phyloP scores from a whole-genome alignment of 768 basidiomycete genomes.

The Phylloporus arenicola region DNA sequence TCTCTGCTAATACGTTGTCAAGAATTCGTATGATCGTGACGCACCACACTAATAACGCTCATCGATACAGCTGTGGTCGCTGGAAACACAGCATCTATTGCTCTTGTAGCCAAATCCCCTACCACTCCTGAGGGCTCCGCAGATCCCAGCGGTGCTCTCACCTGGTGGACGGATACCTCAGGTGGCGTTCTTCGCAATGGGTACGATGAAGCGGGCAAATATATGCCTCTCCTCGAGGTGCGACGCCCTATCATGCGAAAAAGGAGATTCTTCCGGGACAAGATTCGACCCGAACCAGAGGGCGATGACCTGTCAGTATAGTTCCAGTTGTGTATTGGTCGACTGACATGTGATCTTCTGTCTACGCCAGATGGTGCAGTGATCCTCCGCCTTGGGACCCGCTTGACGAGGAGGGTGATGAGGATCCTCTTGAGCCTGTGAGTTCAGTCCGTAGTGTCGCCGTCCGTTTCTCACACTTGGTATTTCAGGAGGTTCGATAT shows the following conservation, averaged over 20 bases:
- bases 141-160: not conserved
- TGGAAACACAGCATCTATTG: constrained; percentile 18
- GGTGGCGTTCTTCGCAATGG: constrained; percentile 19
- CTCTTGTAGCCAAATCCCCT: constrained; percentile 13
- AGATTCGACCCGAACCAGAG: constrained; percentile 1
- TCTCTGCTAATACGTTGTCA: not conserved
- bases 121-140: not conserved
- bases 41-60: not conserved
- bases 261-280: constrained; percentile 15
- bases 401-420: constrained; percentile 21
- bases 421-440: constrained; percentile 18
- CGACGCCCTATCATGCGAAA: constrained; percentile 9
- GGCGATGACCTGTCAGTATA: constrained; percentile 20
- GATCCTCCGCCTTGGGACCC: constrained; percentile 23
- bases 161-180: constrained; percentile 17
- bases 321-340: not conserved
- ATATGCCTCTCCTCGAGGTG: constrained; percentile 16
- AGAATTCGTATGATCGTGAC: too few relatives aligned
- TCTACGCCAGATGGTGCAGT: constrained; percentile 14
- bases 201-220: constrained; percentile 9
- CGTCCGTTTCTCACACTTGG: not conserved
- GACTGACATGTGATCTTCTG: not conserved
- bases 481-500: not conserved
- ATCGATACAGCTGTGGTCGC: constrained; percentile 6
- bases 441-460: not conserved